phyloP scores from a whole-genome alignment of 192 early-diverging fungal genomes.

The Rhizophagus prolifer region DNA sequence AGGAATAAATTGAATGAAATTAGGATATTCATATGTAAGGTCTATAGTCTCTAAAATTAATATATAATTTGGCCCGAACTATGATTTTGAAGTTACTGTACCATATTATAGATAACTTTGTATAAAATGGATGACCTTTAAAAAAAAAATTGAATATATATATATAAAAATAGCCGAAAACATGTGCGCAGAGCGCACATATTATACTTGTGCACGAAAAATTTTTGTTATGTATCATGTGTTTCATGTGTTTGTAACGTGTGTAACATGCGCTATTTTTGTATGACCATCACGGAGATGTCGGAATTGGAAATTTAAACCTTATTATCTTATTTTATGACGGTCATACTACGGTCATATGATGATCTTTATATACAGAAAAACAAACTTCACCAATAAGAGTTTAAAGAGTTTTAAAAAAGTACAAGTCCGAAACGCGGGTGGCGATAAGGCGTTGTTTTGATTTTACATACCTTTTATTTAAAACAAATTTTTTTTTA shows the following conservation, averaged over 20 bases:
- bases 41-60: not conserved
- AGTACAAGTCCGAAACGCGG: not conserved
- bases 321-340: not conserved
- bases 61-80: not conserved
- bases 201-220: no score
- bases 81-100: not conserved
- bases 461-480: no score
- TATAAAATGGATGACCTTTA: not conserved
- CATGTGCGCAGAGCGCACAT: no score
- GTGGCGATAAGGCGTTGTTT: no score
- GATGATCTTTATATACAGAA: not conserved
- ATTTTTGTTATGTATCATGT: no score
- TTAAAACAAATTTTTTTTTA: no score
- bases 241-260: no score
- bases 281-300: no score
- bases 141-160: not conserved
- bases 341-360: not conserved
- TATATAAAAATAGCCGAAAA: no score
- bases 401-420: not conserved
- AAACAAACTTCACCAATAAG: not conserved
- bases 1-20: slow-evolving; percentile 31
- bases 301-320: no score
- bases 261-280: no score
- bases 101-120: not conserved
- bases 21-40: no score